Evolutionary conservation across 1,284 basidiomycete genomes (phyloP).

Genomic region (Volvariella volvacea): DNA sequence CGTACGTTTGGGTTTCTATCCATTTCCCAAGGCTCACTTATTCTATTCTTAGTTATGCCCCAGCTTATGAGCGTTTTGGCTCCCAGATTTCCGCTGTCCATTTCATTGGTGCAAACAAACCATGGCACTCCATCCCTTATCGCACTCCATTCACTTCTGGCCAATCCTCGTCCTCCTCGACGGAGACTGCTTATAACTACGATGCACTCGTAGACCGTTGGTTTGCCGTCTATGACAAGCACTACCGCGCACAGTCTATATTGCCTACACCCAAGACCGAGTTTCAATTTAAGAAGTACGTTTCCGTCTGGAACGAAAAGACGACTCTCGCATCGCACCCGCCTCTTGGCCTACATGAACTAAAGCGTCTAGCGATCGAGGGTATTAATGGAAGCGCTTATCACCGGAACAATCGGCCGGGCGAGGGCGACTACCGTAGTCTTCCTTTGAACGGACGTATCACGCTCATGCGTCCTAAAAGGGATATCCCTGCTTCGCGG

Average conservation of each 20-base stretch:
- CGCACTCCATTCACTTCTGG: constrained; percentile 49
- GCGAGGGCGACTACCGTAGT: constrained; percentile 68
- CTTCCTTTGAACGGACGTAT: constrained; percentile 82
- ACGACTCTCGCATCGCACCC: constrained; percentile 17
- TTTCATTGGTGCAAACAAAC: constrained; percentile 93
- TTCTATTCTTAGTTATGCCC: constrained; percentile 74
- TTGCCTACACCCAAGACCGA: constrained; percentile 26
- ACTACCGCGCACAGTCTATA: constrained; percentile 59
- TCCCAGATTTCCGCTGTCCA: constrained; percentile 85
- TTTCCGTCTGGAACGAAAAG: constrained; percentile 65
- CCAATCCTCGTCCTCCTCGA: constrained; percentile 19
- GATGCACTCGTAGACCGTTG: constrained; percentile 79
- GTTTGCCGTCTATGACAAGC: constrained; percentile 85
- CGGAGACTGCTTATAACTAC: constrained; percentile 62
- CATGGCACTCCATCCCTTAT: constrained; percentile 74
- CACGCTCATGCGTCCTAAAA: constrained; percentile 71
- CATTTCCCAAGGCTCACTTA: constrained; percentile 13
- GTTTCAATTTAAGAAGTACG: constrained; percentile 67
- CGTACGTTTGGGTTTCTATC: constrained; percentile 46
- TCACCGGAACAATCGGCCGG: constrained; percentile 17
- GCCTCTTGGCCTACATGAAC: constrained; percentile 57
- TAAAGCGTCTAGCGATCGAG: constrained; percentile 60
- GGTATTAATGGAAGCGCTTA: constrained; percentile 36
- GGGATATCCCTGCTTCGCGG: constrained; percentile 10
- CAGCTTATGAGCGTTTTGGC: constrained; percentile 91